Evolutionary conservation across 2,329 filamentous ascomycete species (phyloP), one percentile per base, ranked within the genome.

Genomic region (Trichoderma endophyticum): DNA sequence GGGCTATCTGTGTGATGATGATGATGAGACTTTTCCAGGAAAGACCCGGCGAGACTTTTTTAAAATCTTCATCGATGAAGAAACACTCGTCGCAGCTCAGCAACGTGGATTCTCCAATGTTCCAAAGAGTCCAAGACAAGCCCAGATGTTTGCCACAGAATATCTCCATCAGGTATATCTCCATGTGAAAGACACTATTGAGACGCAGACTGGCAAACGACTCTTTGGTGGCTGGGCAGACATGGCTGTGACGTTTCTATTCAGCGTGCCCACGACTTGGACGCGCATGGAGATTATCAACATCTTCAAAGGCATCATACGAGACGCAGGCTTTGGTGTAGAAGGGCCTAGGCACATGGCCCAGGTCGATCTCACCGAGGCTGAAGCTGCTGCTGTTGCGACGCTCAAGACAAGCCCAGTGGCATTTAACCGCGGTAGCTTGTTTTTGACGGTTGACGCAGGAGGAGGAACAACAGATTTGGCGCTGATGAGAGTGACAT

Each of bases 211-310:
- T 6, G 84, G 83, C 0, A 78, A 80, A 30, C 76, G 78, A 2
- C 78, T 80, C 3, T 65, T 76, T 68, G 78, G 78, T 2, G 82
- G 83, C 12, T 87, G 86, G 86, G 76, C 75, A n/a, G 77, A 76
- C 51, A 81, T 86, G 69, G 79, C 79, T 0, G 83, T 89, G 2
- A 83, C 85, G 51, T 89, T 88, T 74, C 78, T 88, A 9, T 89
- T 89, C 78, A 86, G 85, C 60, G 86, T 88, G 1, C 87, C 87
- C 0, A 89, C 87, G 1, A 89, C 87, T 0, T 89, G 87, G 87
- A 82, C 81, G 11, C 84, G 80, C 2, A 80, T 85, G 71, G 81
- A 82, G 8, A 84, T 85, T 2, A 84, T 88, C 65, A 87, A 88
- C 76, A 79, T 77, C 6, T 89, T 88, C 78, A 85, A 85, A 71